Evolutionary conservation across 31 red algal species (phyloP), one percentile per base, ranked within the genome.

Genomic region (Odonthalia washingtoniensis): DNA sequence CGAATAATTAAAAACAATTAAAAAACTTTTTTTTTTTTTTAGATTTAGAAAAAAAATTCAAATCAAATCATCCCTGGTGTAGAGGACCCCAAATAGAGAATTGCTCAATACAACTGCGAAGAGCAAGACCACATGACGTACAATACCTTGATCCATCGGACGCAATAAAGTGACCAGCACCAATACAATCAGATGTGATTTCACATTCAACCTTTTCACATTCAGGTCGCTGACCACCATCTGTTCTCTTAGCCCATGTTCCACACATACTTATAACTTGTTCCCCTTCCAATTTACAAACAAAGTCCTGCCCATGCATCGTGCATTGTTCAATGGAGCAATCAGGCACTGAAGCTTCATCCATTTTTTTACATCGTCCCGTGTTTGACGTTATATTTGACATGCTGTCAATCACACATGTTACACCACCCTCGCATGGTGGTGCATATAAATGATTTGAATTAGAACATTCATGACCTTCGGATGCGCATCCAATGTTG

Each of bases 391-490:
- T 14, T 9, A 21, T 9, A 21, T 21, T 9, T 21, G 12, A 9
- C 21, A 57, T 21, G 49, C 12, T 57, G 49, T 9, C 21, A 14
- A 57, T 9, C 49, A 57, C 49, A 57, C 49, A 57, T 9, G 49
- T 57, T 21, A 57, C 49, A 57, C 21, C 49, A 14, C 49, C 12
- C 49, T 21, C 49, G 49, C 49, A 57, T 57, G 49, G 49, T 14
- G 49, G 80, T 63, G 40, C 64, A 69, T 0, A 63, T 42, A 49
- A 69, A 3, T 17, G 62, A 43, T 2, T 53, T 42, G 26, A 70
- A 42, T 31, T 68, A 42, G 80, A 83, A 40, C 80, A 83, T 27
- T 41, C 31, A 9, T 83, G 80, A 46, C 80, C 80, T 3, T 35
- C 36, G 64, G 64, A 64, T 0, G 67, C 18, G 24, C 80, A 83